These are phyloP conservation scores for Cylindrotheca closterium DNA, from an alignment of 108 stramenopile genomes.

Conservation along the genomic window DNA sequence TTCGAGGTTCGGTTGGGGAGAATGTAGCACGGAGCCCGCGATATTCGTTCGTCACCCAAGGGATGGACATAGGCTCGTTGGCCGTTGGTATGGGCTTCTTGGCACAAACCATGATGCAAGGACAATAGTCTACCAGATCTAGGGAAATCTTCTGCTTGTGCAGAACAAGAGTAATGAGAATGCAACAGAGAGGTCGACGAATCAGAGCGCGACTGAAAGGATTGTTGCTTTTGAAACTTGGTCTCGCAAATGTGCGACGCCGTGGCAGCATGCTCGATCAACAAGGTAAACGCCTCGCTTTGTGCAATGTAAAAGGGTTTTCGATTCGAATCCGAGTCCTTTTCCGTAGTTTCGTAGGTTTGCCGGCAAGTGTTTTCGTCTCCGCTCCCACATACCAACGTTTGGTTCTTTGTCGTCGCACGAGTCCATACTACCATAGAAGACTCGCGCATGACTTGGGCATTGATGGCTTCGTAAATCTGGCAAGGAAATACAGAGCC, in stretches of 20 bases:
- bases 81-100: slow-evolving; percentile 2
- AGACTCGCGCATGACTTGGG: slow-evolving; percentile 19
- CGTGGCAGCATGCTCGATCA: slow-evolving; percentile 25
- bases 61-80: neutral
- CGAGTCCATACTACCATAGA: slow-evolving; percentile 19
- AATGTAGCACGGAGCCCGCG: slow-evolving; percentile 35
- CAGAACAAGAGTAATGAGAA: slow-evolving; percentile 21
- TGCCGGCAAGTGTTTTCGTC: neutral
- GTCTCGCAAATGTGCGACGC: slow-evolving; percentile 22
- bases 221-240: neutral
- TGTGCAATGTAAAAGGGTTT: slow-evolving; percentile 18
- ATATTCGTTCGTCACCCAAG: slow-evolving; percentile 2
- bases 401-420: slow-evolving; percentile 10
- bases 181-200: neutral
- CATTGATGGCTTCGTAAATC: slow-evolving; percentile 30
- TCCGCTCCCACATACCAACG: slow-evolving; percentile 8
- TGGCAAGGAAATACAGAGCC: slow-evolving; percentile 26
- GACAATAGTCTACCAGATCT: slow-evolving; percentile 7
- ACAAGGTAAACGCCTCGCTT: slow-evolving; percentile 23
- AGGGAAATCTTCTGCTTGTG: slow-evolving; percentile 5
- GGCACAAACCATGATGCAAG: slow-evolving; percentile 10
- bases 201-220: neutral
- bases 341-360: slow-evolving; percentile 9
- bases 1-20: slow-evolving; percentile 20
- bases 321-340: neutral